Conservation (phyloP, 2,329 filamentous ascomycete genomes). For the Penicillium polonicum region DNA sequence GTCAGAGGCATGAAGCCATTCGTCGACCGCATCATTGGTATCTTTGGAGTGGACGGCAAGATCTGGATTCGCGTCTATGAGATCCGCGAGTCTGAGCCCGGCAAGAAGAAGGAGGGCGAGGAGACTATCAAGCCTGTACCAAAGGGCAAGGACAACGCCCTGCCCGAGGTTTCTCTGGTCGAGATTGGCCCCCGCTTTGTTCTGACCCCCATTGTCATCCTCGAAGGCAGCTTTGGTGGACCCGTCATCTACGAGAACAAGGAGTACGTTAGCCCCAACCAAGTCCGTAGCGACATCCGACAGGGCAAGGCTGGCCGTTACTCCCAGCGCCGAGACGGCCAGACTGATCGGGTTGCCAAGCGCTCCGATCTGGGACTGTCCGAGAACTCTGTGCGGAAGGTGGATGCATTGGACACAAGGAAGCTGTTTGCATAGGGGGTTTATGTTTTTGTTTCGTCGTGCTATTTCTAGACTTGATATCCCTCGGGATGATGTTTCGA, state of each 20-base stretch:
- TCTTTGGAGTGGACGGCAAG: conserved; percentile 87
- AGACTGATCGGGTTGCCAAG: conserved; percentile 70
- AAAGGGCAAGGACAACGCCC: conserved; percentile 50
- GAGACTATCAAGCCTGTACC: conserved; percentile 41
- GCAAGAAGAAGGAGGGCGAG: conserved; percentile 47
- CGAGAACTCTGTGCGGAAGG: conserved; percentile 58
- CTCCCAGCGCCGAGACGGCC: conserved; percentile 71
- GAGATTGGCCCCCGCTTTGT: conserved; percentile 95
- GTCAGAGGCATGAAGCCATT: conserved; percentile 93
- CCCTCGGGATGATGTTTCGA: conserved; percentile 29
- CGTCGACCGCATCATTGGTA: conserved; percentile 89
- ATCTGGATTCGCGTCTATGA: conserved; percentile 97
- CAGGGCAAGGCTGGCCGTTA: conserved; percentile 74
- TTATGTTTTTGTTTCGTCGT: conserved; percentile 20
- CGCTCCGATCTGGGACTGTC: conserved; percentile 75
- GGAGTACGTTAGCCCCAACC: conserved; percentile 95
- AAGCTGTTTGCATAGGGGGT: conserved; percentile 62
- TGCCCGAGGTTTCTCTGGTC: conserved; percentile 77
- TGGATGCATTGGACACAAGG: conserved; percentile 72
- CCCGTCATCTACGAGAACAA: conserved; percentile 98
- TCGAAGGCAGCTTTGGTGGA: conserved; percentile 91
- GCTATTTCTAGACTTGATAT: conserved; percentile 33
- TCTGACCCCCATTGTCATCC: conserved; percentile 88
- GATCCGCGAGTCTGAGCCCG: conserved; percentile 76
- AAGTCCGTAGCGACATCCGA: conserved; percentile 79